Evolutionary conservation across 495 filamentous ascomycete genomes (phyloP), one percentile per base, ranked within the genome.

Genomic region (Thozetella sp.): DNA sequence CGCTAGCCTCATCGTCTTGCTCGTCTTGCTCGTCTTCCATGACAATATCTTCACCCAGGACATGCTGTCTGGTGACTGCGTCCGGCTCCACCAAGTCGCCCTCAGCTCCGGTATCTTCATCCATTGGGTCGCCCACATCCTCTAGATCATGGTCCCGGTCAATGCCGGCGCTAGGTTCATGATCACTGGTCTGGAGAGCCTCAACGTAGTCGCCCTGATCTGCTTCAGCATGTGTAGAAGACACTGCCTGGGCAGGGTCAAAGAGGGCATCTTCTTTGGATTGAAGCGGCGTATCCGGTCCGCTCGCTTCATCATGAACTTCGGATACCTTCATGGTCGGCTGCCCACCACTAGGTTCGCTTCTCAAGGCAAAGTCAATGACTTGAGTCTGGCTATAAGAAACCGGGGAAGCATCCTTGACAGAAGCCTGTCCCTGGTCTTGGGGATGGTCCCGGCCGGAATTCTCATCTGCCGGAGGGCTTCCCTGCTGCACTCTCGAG

Each of bases 21-120:
- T 66, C 60, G 55, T 61, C 66, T 52, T 64, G 55, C 1, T 51
- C 27, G 23, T 64, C 69, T 30, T 59, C 59, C 20, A 70, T 24
- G 24, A 51, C 51, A 10, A 37, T 45, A 22, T 60, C 51, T 13
- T 50, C 53, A 25, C 60, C 54, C 53, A 26, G 45, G 9, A 48
- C 12, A 3, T 20, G 6, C 9, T 9, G 43, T 48, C n/a, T 22
- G 20, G n/a, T 66, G 57, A 1, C 54, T 2, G 25, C 12, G 23
- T 53, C 54, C 3, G 54, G 58, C 9, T 26, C 56, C 11, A 51
- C 56, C 15, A 22, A 24, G 10, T 62, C 60, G 6, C 30, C 51
- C 37, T 69, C 56, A 4, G 17, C 23, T 26, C 60, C 59, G 25
- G 1, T 25, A 10, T 61, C 58, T 10, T 24, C 37, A 13, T 40